These are phyloP conservation scores for Globisporangium emineosum DNA, from an alignment of 352 stramenopile genomes.

Conservation along the genomic window DNA sequence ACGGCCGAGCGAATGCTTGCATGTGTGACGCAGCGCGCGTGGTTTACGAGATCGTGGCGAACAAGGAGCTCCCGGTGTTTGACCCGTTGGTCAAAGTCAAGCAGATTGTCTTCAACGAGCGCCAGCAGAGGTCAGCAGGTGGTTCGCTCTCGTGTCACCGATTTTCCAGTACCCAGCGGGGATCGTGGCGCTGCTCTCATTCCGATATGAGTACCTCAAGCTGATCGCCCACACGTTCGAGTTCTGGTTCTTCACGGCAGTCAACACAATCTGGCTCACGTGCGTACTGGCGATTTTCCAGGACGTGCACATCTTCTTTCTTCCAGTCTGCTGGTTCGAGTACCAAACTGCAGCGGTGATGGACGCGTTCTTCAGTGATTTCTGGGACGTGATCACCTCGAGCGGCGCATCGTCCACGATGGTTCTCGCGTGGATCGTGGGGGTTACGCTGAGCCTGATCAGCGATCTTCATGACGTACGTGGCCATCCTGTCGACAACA, in stretches of 20 bases:
- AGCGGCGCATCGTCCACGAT: not conserved
- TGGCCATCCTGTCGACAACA: not conserved
- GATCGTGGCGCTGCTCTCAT: conserved; percentile 11
- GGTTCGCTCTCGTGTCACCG: conserved; percentile 10
- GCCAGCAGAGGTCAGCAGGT: not conserved
- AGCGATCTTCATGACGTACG: not conserved
- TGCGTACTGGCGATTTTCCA: conserved; percentile 3
- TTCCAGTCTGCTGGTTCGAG: conserved; percentile 10
- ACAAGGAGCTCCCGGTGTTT: conserved; percentile 9
- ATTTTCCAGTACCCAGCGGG: not conserved
- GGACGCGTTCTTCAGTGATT: conserved; percentile 13
- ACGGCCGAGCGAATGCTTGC: not conserved
- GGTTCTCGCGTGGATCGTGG: conserved; percentile 1
- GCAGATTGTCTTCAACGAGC: not conserved
- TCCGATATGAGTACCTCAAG: conserved; percentile 12
- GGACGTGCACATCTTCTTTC: conserved; percentile 6
- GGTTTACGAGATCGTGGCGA: conserved; percentile 16
- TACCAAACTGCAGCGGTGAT: conserved; percentile 8
- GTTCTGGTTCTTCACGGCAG: conserved; percentile 9
- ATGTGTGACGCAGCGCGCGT: not conserved
- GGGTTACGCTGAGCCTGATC: conserved; percentile 5
- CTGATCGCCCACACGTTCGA: conserved; percentile 11
- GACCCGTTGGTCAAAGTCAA: conserved; percentile 15
- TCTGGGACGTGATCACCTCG: conserved; percentile 4
- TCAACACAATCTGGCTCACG: conserved; percentile 7